phyloP scores from a whole-genome alignment of 495 filamentous ascomycete genomes.

The Podospora sp. region DNA sequence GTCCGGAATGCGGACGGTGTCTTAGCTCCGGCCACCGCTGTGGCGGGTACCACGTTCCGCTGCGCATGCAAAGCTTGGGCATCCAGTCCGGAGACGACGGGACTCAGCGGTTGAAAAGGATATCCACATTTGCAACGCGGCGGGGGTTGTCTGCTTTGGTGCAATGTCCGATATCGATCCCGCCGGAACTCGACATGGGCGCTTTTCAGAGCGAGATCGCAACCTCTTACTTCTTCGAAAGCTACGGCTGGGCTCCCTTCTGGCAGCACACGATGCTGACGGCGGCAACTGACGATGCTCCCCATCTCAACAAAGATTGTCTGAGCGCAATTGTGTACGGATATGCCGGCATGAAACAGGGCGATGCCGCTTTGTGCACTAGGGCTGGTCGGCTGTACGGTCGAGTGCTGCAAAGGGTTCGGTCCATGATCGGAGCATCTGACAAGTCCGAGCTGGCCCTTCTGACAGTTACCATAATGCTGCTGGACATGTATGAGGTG shows the following conservation, averaged over 20 bases:
- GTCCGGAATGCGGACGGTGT: slow-evolving; percentile 7
- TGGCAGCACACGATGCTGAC: neutral
- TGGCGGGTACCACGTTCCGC: slow-evolving; percentile 4
- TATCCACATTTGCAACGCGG: neutral
- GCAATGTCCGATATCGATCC: neutral
- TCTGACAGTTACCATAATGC: neutral
- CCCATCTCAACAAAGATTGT: neutral
- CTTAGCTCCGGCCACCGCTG: slow-evolving; percentile 7
- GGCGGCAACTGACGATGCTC: neutral
- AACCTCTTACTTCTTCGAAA: neutral
- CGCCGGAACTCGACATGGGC: neutral
- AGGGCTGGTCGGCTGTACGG: neutral
- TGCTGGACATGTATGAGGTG: slow-evolving; percentile 1
- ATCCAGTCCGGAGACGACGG: slow-evolving; percentile 1
- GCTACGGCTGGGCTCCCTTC: neutral
- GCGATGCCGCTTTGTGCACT: neutral
- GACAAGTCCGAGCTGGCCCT: neutral
- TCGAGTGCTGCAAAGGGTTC: neutral
- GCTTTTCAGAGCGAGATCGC: neutral
- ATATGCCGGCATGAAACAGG: neutral
- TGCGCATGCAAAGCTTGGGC: slow-evolving; percentile 10
- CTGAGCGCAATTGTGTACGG: neutral
- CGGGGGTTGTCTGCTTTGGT: neutral
- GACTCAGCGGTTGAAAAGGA: neutral
- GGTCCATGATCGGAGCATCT: neutral